phyloP scores from a whole-genome alignment of 208 protist genomes.

The Acanthamoeba healyi region DNA sequence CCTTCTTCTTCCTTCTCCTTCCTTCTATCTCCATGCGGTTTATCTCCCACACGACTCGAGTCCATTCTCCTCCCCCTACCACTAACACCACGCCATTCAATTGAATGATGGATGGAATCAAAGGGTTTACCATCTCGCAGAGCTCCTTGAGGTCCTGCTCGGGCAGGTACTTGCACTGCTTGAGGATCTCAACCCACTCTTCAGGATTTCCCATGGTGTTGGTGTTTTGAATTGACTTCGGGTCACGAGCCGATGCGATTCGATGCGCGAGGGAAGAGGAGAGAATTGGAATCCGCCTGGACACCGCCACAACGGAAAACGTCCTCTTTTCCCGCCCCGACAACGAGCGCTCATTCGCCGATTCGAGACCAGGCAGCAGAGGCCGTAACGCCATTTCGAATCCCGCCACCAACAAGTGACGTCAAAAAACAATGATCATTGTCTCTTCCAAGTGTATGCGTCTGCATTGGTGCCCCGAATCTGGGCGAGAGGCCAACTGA shows the following conservation, averaged over 20 bases:
- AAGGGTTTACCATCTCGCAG: slow-evolving; percentile 84
- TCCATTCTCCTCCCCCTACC: no score
- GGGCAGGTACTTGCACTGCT: slow-evolving; percentile 89
- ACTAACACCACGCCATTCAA: background rate
- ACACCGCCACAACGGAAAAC: no score
- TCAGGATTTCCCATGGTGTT: slow-evolving; percentile 80
- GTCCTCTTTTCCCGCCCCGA: no score
- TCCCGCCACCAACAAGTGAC: background rate
- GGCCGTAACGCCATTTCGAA: background rate
- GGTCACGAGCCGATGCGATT: background rate
- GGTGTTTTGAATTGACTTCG: background rate
- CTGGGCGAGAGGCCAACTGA: no score
- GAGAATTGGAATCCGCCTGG: background rate
- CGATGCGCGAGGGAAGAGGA: background rate
- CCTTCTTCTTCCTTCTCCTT: background rate
- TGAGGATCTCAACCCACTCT: slow-evolving; percentile 87
- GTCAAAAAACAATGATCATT: background rate
- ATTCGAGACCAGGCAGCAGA: background rate
- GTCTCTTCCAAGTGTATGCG: no score
- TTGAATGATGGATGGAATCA: background rate
- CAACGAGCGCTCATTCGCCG: background rate
- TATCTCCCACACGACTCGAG: no score
- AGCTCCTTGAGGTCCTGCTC: slow-evolving; percentile 89
- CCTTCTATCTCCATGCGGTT: background rate
- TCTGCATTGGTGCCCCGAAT: no score